phyloP scores from a whole-genome alignment of 2,329 filamentous ascomycete genomes.

The Trichophyton rubrum region DNA sequence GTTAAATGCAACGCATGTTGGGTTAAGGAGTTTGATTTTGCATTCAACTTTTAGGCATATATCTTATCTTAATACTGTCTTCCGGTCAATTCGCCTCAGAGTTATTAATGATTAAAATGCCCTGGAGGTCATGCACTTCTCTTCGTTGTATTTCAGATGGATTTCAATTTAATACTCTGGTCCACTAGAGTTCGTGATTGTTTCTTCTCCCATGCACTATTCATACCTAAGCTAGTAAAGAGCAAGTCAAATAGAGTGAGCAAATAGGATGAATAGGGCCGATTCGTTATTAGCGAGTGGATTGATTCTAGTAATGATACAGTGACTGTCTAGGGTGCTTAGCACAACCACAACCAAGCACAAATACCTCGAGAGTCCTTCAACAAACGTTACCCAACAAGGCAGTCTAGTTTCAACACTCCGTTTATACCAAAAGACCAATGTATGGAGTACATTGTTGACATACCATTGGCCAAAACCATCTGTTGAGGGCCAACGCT shows the following conservation, averaged over 20 bases:
- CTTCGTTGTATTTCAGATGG: neutral
- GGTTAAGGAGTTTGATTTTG: neutral
- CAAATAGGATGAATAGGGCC: neutral
- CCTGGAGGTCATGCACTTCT: neutral
- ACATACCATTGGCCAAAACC: neutral
- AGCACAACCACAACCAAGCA: neutral
- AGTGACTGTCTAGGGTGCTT: neutral
- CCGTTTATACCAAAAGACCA: neutral
- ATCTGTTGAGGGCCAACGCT: conserved; percentile 7
- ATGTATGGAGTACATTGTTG: neutral
- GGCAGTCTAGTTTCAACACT: neutral
- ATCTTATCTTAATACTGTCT: neutral
- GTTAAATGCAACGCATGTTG: neutral
- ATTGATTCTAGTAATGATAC: neutral
- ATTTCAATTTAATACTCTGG: too few species aligned
- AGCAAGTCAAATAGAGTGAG: neutral
- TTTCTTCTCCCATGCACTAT: too few species aligned
- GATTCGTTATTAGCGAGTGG: neutral
- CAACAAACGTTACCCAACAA: neutral
- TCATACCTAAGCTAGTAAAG: too few species aligned
- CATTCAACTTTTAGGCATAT: neutral
- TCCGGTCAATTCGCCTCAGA: neutral
- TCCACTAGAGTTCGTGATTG: too few species aligned
- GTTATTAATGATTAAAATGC: neutral
- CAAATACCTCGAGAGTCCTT: neutral